phyloP scores from a whole-genome alignment of 2,329 filamentous ascomycete species.

The Metarhizium anisopliae region DNA sequence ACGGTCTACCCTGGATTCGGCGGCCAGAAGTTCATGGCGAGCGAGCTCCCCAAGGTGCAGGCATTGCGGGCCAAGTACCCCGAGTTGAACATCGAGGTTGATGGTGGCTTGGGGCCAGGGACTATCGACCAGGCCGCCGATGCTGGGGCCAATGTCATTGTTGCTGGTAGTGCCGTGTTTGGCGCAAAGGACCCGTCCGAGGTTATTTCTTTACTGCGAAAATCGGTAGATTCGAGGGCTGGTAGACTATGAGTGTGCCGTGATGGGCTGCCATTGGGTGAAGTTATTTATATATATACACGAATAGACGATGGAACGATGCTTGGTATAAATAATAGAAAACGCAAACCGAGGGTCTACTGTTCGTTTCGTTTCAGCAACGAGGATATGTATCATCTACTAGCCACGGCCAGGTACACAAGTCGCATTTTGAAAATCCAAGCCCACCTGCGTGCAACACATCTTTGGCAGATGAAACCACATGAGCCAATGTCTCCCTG shows the following conservation, averaged over 20 bases:
- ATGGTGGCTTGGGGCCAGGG: conserved; percentile 78
- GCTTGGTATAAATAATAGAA: background rate
- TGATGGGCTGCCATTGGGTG: background rate
- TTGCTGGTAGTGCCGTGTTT: conserved; percentile 93
- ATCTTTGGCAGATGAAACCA: background rate
- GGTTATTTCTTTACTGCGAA: conserved; percentile 74
- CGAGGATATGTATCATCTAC: too few species aligned
- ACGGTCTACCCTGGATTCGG: conserved; percentile 96
- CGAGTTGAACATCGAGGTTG: conserved; percentile 92
- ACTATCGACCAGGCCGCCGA: conserved; percentile 93
- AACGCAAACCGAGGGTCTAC: background rate
- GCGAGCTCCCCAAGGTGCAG: conserved; percentile 86
- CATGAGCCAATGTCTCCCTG: background rate
- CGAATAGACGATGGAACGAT: background rate
- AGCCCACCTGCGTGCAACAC: background rate
- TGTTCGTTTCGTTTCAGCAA: background rate
- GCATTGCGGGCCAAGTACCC: conserved; percentile 79
- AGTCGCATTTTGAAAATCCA: too few species aligned
- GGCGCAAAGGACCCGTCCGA: conserved; percentile 80
- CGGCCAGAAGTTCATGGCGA: conserved; percentile 97
- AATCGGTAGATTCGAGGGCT: conserved; percentile 59
- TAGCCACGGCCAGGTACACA: background rate
- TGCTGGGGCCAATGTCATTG: conserved; percentile 95
- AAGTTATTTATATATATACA: background rate
- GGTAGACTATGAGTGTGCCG: conserved; percentile 26